Evolutionary conservation across 2,329 filamentous ascomycete species (phyloP), one percentile per base, ranked within the genome.

Genomic region (Aspergillus sclerotialis): DNA sequence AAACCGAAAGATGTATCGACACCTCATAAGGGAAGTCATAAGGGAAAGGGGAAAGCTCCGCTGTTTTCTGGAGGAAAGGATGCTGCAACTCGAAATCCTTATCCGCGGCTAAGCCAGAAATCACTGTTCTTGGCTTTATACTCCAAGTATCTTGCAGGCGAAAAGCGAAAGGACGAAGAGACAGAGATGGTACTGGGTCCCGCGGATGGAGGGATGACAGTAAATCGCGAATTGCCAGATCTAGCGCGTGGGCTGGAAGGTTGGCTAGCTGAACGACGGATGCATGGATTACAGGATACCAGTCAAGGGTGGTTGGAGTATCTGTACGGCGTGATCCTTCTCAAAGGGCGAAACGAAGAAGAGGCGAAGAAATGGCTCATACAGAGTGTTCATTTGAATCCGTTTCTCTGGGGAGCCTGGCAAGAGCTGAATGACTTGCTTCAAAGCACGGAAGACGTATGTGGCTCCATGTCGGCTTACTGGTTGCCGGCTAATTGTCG

Each of bases 401-500:
- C 88, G 1, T 94, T 89, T 75, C 94, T 96, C 55, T 98, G 92
- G 92, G 87, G 88, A 6, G 89, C 88, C 42, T 98, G 92, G 92
- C 75, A 92, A 38, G 92, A 98, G 64, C 76, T 98, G 59, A 85
- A 84, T 4, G 80, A 80, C 25, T 70, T 96, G 16, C 76, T 94
- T 39, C 77, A 78, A 23, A 80, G 83, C 21, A 73, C 83, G 7
- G 88, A 95, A 60, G 86, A 94, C 61, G 82, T 92, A 62, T 62
- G 78, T 67, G 40, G 18, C 43, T 36, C 11, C 32, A 9, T 19
- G 12, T 26, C 40, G 8, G 33, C 33, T 9, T 30, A 28, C 13
- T 16, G 4, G 6, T 26, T 30, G 32, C 48, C 60, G 43, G 59
- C 37, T 12, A 28, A 33, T 13, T 11, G 19, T 1, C 7, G 7